Conservation (phyloP, 2,329 filamentous ascomycete species). For the Ramularia endophylla region DNA sequence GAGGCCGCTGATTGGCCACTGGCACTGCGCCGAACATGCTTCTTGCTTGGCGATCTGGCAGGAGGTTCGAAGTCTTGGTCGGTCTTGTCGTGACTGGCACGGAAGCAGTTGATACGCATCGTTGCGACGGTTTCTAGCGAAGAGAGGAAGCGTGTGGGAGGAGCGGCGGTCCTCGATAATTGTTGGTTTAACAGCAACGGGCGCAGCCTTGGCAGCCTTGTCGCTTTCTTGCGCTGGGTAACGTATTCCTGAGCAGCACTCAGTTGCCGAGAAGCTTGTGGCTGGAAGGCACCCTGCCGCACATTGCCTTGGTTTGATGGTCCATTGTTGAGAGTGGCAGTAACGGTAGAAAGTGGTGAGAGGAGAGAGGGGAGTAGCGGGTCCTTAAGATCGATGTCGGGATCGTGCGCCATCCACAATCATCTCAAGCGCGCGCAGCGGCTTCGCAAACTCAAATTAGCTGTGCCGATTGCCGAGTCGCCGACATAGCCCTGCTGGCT, state of each 20-base stretch:
- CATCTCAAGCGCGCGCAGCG: too few species aligned
- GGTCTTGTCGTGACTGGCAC: constrained; percentile 11
- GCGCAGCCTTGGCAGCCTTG: constrained; percentile 10
- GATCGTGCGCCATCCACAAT: too few species aligned
- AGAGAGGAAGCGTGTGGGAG: background rate
- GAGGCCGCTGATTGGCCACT: constrained; percentile 23
- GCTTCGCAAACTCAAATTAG: background rate
- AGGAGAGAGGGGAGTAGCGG: background rate
- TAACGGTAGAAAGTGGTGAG: constrained; percentile 4
- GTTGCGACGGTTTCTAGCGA: constrained; percentile 7
- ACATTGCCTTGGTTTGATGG: constrained; percentile 21
- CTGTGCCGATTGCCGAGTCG: too few species aligned
- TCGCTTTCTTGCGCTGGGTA: constrained; percentile 1
- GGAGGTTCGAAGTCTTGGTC: constrained; percentile 16
- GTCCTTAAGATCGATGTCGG: too few species aligned
- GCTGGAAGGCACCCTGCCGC: constrained; percentile 19
- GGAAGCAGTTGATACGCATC: constrained; percentile 29
- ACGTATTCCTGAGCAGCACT: background rate
- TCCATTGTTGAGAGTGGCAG: constrained; percentile 15
- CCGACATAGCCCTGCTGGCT: too few species aligned
- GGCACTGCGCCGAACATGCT: constrained; percentile 17
- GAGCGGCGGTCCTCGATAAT: background rate
- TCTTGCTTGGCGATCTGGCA: constrained; percentile 14
- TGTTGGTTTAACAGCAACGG: background rate
- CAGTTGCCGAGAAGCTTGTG: constrained; percentile 21